phyloP scores from a whole-genome alignment of 805 yeast species.

The Hyphopichia homilentoma region DNA sequence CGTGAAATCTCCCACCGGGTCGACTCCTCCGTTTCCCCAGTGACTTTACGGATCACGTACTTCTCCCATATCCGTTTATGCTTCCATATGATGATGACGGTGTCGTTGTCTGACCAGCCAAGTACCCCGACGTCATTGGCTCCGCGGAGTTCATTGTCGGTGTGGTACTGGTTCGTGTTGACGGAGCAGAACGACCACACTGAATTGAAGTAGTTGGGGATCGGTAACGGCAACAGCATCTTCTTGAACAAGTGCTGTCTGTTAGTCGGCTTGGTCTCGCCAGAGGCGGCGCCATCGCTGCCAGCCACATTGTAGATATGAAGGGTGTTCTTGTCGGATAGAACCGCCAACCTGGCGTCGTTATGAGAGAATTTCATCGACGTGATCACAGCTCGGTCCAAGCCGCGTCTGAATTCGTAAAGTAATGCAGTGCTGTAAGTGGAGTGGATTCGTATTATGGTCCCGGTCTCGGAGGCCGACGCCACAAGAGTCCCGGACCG shows the following conservation, averaged over 20 bases:
- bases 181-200: conserved; percentile 86
- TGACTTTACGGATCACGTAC: conserved; percentile 58
- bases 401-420: conserved; percentile 86
- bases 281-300: conserved; percentile 4
- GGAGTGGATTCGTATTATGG: conserved; percentile 71
- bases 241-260: conserved; percentile 64
- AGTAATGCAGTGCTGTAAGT: conserved; percentile 63
- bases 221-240: conserved; percentile 59
- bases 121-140: conserved; percentile 29
- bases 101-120: conserved; percentile 78
- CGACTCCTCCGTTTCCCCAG: neutral
- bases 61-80: conserved; percentile 80
- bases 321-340: conserved; percentile 85
- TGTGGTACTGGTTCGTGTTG: conserved; percentile 45
- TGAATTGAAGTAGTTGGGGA: conserved; percentile 66
- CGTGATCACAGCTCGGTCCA: conserved; percentile 78
- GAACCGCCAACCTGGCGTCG: conserved; percentile 72
- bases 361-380: conserved; percentile 81
- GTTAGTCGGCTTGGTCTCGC: conserved; percentile 26
- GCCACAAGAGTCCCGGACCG: conserved; percentile 68
- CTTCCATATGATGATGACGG: conserved; percentile 74
- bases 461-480: conserved; percentile 79
- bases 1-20: conserved; percentile 18
- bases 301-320: conserved; percentile 66
- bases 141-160: conserved; percentile 9